phyloP scores from a whole-genome alignment of 2,329 filamentous ascomycete genomes.

The Pseudogymnoascus sp. region DNA sequence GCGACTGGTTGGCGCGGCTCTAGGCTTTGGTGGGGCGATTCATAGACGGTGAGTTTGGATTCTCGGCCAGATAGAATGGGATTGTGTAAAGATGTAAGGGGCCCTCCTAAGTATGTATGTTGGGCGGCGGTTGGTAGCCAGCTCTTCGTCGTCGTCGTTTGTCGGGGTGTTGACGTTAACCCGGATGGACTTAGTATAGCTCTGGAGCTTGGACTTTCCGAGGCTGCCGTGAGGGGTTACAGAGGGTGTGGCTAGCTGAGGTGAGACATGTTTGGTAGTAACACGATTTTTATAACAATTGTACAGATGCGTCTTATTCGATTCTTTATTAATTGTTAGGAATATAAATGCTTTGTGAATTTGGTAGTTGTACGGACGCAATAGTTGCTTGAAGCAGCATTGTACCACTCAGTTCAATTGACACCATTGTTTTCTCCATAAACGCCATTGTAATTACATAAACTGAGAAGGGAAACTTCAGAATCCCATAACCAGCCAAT shows the following conservation, averaged over 20 bases:
- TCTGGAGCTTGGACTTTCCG: slow-evolving; percentile 1
- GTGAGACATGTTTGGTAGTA: background rate
- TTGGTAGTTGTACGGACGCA: background rate
- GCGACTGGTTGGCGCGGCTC: slow-evolving; percentile 1
- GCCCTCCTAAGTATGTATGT: background rate
- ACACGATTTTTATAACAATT: background rate
- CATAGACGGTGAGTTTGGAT: background rate
- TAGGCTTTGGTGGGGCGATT: slow-evolving; percentile 1
- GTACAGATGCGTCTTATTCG: background rate
- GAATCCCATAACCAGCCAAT: background rate
- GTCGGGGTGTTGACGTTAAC: background rate
- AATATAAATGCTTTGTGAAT: background rate
- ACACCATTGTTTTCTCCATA: background rate
- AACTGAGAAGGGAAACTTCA: background rate
- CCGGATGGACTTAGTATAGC: background rate
- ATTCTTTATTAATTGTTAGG: background rate
- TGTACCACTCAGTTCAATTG: background rate
- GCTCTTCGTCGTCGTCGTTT: background rate
- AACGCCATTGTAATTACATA: background rate
- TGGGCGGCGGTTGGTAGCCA: background rate
- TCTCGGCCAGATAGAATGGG: background rate
- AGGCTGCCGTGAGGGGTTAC: background rate
- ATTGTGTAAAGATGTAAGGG: background rate
- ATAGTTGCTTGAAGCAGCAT: background rate
- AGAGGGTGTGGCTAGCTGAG: background rate